phyloP scores from a whole-genome alignment of 345 rosid species.

The Leavenworthia alabamica region DNA sequence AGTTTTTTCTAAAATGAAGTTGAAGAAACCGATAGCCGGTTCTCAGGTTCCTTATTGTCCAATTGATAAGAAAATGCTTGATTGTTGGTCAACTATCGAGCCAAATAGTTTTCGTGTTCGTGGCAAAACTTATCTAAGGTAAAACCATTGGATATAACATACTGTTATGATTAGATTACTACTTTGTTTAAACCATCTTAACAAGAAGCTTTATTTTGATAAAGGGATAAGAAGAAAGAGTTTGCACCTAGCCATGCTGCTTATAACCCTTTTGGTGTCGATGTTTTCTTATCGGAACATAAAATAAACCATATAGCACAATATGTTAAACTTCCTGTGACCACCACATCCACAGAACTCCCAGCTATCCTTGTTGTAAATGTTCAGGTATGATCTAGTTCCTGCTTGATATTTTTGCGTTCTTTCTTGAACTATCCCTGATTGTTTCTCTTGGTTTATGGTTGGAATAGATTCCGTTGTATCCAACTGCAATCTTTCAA shows the following conservation, averaged over 20 bases:
- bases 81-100: slow-evolving; percentile 62
- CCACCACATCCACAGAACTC: slow-evolving; percentile 38
- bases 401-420: no score
- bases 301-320: slow-evolving; percentile 70
- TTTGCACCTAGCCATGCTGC: slow-evolving; percentile 65
- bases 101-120: slow-evolving; percentile 58
- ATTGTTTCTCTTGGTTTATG: no score
- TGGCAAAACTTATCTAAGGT: slow-evolving; percentile 55
- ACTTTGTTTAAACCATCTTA: neutral
- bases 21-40: slow-evolving; percentile 54
- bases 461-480: slow-evolving; percentile 46
- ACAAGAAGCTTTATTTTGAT: slow-evolving; percentile 3
- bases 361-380: slow-evolving; percentile 67
- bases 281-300: slow-evolving; percentile 51
- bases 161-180: neutral
- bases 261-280: slow-evolving; percentile 57
- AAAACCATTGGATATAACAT: no score
- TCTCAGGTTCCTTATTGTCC: slow-evolving; percentile 50
- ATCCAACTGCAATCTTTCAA: slow-evolving; percentile 57
- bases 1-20: slow-evolving; percentile 35
- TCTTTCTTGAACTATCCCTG: no score
- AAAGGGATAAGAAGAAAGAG: slow-evolving; percentile 73
- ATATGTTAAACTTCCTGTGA: slow-evolving; percentile 51
- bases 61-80: slow-evolving; percentile 46
- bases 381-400: slow-evolving; percentile 77